These are phyloP conservation scores for Nyssa sinensis DNA, from an alignment of 148 eudicot species.

Conservation along the genomic window DNA sequence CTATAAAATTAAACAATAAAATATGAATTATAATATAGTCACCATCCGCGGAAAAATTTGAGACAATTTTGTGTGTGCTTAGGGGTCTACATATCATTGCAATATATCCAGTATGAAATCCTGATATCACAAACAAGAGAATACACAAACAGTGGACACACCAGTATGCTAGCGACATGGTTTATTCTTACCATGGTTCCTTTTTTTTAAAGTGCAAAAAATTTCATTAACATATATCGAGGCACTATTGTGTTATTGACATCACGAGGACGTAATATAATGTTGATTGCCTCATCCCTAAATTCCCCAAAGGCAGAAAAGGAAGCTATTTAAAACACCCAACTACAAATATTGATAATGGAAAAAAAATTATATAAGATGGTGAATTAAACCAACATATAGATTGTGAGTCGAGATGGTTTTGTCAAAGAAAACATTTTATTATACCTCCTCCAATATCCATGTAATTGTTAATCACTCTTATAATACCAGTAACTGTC, in stretches of 20 bases:
- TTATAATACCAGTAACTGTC: constrained; percentile 86
- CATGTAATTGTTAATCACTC: constrained; percentile 93
- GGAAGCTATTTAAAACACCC: not conserved
- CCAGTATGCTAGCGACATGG: not conserved
- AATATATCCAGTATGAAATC: not conserved
- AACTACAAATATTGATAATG: not conserved
- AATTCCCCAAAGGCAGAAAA: not conserved
- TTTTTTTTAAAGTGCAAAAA: not conserved
- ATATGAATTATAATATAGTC: not conserved
- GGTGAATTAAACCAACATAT: not conserved
- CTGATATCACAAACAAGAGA: not conserved
- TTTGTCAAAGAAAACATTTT: not conserved
- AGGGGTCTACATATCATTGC: not conserved
- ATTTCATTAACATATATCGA: not conserved
- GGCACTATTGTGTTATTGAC: not conserved
- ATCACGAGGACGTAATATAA: not conserved
- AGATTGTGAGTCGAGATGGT: not conserved
- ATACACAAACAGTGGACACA: not conserved
- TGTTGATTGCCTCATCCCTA: not conserved
- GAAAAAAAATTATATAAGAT: not conserved
- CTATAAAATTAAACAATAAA: not conserved
- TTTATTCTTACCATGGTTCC: not conserved
- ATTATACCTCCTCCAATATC: constrained; percentile 97
- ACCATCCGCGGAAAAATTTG: not conserved
- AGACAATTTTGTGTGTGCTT: not conserved